phyloP scores from a whole-genome alignment of 768 basidiomycete genomes.

The Lyophyllum decastes region DNA sequence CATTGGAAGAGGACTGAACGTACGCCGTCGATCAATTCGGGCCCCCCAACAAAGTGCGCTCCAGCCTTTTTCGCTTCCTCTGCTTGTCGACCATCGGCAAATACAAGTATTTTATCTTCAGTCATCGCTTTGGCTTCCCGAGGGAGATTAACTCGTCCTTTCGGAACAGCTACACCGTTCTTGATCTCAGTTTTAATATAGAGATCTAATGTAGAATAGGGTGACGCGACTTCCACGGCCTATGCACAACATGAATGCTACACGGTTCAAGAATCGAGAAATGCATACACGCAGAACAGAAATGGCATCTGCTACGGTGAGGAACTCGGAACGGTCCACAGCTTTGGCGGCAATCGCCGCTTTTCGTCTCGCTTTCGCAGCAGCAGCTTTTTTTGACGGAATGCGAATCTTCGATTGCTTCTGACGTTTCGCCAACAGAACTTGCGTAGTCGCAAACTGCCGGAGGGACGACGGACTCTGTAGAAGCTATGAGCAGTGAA shows the following conservation, averaged over 20 bases:
- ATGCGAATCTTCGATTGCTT: constrained; percentile 51
- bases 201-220: constrained; percentile 77
- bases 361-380: constrained; percentile 62
- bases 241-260: constrained; percentile 28
- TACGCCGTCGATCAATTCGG: constrained; percentile 86
- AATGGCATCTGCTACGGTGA: constrained; percentile 67
- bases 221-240: constrained; percentile 83
- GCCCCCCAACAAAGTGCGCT: constrained; percentile 88
- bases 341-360: constrained; percentile 54
- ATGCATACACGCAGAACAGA: constrained; percentile 66
- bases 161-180: constrained; percentile 80
- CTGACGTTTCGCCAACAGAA: constrained; percentile 48
- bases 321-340: constrained; percentile 64
- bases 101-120: constrained; percentile 85
- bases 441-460: constrained; percentile 54
- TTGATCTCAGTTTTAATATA: constrained; percentile 78
- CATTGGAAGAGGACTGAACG: constrained; percentile 28
- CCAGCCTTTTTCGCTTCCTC: constrained; percentile 87
- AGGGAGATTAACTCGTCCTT: constrained; percentile 87
- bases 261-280: neutral
- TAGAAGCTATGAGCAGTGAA: neutral
- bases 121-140: constrained; percentile 72
- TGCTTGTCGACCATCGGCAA: constrained; percentile 82
- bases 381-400: constrained; percentile 73
- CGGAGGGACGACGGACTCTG: constrained; percentile 27